phyloP scores from a whole-genome alignment of 257 asterid genomes.

The Nemophila menziesii region DNA sequence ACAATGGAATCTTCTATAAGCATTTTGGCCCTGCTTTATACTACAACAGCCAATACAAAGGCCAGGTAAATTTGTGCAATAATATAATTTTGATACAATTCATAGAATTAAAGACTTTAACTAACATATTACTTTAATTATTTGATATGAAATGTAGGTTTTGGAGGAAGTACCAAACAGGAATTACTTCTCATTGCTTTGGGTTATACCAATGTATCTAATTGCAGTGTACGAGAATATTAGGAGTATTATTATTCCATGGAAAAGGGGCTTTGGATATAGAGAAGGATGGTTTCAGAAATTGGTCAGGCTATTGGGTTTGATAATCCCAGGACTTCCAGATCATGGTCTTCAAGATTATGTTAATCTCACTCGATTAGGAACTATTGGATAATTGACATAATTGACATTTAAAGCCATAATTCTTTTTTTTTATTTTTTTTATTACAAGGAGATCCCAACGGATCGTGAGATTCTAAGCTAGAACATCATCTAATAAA shows the following conservation, averaged over 20 bases:
- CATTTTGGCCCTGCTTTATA: conserved; percentile 61
- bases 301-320: conserved; percentile 26
- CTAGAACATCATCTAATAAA: too few relatives aligned
- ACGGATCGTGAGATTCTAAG: too few relatives aligned
- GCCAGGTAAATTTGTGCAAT: conserved; percentile 25
- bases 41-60: conserved; percentile 46
- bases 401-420: too few relatives aligned
- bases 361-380: conserved; percentile 46
- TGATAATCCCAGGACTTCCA: conserved; percentile 39
- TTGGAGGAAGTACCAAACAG: conserved; percentile 60
- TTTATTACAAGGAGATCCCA: too few relatives aligned
- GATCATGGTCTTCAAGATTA: conserved; percentile 45
- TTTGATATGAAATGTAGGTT: conserved; percentile 23
- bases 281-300: conserved; percentile 34
- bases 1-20: conserved; percentile 35
- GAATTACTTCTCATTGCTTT: conserved; percentile 51
- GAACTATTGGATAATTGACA: too few relatives aligned
- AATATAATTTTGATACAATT: too few relatives aligned
- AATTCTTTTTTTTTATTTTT: too few relatives aligned
- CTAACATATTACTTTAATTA: too few relatives aligned
- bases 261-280: conserved; percentile 34
- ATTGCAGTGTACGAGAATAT: conserved; percentile 38
- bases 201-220: conserved; percentile 30
- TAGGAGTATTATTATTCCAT: conserved; percentile 38
- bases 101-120: too few relatives aligned